A percentile compares a stretch with the other conserved stretches of the same genome.
These are phyloP conservation scores for Alternaria arbusti DNA, from an alignment of 2,329 filamentous ascomycete species.

Conservation along the genomic window DNA sequence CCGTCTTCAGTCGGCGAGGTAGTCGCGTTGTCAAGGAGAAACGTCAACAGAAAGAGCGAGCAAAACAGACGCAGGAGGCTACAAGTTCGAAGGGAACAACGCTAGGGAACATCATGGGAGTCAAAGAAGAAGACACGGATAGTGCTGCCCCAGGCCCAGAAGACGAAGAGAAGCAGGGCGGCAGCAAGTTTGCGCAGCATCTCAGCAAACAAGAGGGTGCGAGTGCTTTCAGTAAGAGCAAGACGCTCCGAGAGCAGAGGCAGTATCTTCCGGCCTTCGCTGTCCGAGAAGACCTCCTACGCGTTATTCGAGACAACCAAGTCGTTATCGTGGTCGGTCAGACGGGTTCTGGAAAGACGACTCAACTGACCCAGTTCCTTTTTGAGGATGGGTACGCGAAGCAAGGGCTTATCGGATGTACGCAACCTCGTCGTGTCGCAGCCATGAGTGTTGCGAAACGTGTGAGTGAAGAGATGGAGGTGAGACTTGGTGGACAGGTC, in stretches of 20 bases:
- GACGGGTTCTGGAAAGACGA: constrained; percentile 97
- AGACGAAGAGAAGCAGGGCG: constrained; percentile 71
- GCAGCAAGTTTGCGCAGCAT: constrained; percentile 86
- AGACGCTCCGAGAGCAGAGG: constrained; percentile 86
- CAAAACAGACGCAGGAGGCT: constrained; percentile 92
- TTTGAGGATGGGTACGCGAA: constrained; percentile 94
- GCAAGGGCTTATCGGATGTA: constrained; percentile 90
- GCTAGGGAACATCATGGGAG: constrained; percentile 91
- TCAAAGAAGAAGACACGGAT: constrained; percentile 88
- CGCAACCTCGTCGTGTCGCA: constrained; percentile 92
- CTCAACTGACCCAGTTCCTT: constrained; percentile 94
- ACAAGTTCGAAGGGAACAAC: constrained; percentile 92
- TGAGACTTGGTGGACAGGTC: constrained; percentile 82
- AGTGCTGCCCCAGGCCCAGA: constrained; percentile 80
- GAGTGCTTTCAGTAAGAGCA: constrained; percentile 91
- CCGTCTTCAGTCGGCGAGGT: constrained; percentile 94
- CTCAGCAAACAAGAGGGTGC: constrained; percentile 84
- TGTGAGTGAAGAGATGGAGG: constrained; percentile 98
- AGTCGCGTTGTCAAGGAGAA: constrained; percentile 91
- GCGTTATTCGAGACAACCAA: constrained; percentile 95
- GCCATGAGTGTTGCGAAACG: constrained; percentile 99
- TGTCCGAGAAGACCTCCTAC: constrained; percentile 87
- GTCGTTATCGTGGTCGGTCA: constrained; percentile 97
- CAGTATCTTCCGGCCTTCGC: constrained; percentile 96
- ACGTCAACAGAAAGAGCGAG: constrained; percentile 88